Base-by-base conservation (phyloP, 2,329 filamentous ascomycete species). In the Botryotinia convoluta region DNA sequence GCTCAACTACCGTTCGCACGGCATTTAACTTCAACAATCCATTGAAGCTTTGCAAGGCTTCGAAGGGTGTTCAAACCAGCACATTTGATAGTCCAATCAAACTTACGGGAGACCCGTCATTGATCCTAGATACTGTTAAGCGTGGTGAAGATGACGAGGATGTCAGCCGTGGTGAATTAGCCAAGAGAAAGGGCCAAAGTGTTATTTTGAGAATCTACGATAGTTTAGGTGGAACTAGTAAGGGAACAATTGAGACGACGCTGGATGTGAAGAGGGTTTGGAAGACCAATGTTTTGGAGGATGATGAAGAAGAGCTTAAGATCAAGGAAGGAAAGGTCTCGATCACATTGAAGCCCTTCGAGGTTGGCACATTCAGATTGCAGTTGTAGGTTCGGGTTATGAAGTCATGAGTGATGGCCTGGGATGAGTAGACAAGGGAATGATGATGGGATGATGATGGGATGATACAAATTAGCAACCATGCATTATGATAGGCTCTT, bases 11-110 rank as follows among this genome's bases (percentile, higher is more conserved):
- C 0, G 89, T 98, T 62, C 90, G 91, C 74, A 93, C 94, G 20
- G 95, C 92, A 0, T 95, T 92, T 81, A 93, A 95, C 77, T 97
- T 98, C 86, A 98, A 98, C 83, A 93, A 92, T 77, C 94, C 94
- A 0, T 84, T 97, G 76, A 86, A 86, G 70, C 83, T 89, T 65
- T 82, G 83, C 54, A 83, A 79, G 48, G 79, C 82, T 82, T 81
- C 86, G 22, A 83, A 85, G 77, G 81, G 81, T 10, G 83, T 84
- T 1, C 82, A 84, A 2, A 77, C 82, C 9, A 83, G 83, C 3
- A 83, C 84, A 44, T 81, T 83, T 32, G 83, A 85, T 22, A 78
- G 70, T 60, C 88, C 92, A 0, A 88, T 98, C 79, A 87, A 87
- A 74, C 83, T 98, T n/a, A 85, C 86, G 1, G 91, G 91, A 63